Evolutionary conservation across 2,329 filamentous ascomycete genomes (phyloP).

Genomic region (Pleomassaria siparia): DNA sequence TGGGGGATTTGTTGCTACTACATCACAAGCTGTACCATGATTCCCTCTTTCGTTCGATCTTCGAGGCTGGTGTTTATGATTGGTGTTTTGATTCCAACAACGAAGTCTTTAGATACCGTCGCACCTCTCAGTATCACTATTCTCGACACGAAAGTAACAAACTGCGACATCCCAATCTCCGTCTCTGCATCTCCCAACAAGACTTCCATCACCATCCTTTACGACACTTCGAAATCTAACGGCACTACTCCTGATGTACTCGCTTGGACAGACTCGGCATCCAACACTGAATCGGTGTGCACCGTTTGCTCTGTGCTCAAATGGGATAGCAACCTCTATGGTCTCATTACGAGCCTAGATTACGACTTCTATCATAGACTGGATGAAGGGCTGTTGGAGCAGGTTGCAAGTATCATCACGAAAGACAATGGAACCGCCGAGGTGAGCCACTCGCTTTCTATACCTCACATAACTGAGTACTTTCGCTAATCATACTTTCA

Average conservation of each 20-base stretch:
- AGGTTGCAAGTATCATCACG: slow-evolving; percentile 3
- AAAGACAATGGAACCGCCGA: slow-evolving; percentile 3
- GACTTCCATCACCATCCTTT: not conserved
- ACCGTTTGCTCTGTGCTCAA: slow-evolving; percentile 1
- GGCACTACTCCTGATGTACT: slow-evolving; percentile 4
- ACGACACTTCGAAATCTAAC: slow-evolving; percentile 6
- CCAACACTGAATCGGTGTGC: slow-evolving; percentile 2
- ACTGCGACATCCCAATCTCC: slow-evolving; percentile 4
- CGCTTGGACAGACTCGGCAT: slow-evolving; percentile 2
- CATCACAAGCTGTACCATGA: too few species aligned
- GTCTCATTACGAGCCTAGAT: slow-evolving; percentile 3
- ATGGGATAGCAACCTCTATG: slow-evolving; percentile 3
- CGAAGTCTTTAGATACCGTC: not conserved
- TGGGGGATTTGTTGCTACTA: too few species aligned
- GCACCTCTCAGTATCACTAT: slow-evolving; percentile 3
- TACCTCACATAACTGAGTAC: not conserved
- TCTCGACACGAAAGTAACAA: not conserved
- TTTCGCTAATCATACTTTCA: not conserved
- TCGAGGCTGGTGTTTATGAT: not conserved
- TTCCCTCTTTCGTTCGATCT: not conserved
- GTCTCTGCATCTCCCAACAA: not conserved
- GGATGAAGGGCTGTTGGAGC: slow-evolving; percentile 5
- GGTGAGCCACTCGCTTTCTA: not conserved
- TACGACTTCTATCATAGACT: slow-evolving; percentile 9
- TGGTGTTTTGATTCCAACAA: not conserved